These are phyloP conservation scores for Ceratocystis huliohia DNA, from an alignment of 2,329 filamentous ascomycete genomes.

Conservation along the genomic window DNA sequence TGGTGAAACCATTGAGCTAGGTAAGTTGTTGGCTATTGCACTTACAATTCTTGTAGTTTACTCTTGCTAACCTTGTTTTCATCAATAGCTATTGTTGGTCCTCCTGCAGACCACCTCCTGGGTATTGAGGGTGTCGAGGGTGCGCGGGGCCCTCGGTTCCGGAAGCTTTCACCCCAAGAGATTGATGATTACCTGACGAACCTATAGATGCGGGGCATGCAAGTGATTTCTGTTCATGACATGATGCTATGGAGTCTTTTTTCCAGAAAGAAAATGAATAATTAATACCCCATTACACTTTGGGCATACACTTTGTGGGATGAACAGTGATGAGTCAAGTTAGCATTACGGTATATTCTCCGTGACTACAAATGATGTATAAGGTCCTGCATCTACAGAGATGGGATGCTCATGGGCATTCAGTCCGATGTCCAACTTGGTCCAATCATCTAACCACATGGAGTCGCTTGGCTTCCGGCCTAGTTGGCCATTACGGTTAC, in stretches of 20 bases:
- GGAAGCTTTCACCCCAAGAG: slow-evolving; percentile 91
- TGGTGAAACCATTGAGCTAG: slow-evolving; percentile 95
- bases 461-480: slow-evolving; percentile 28
- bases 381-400: slow-evolving; percentile 36
- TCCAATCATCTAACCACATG: slow-evolving; percentile 28
- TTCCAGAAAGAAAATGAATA: slow-evolving; percentile 18
- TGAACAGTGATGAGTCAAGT: not conserved
- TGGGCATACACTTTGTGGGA: not conserved
- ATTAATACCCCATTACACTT: slow-evolving; percentile 15
- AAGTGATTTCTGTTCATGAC: slow-evolving; percentile 20
- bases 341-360: not conserved
- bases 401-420: slow-evolving; percentile 26
- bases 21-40: slow-evolving; percentile 37
- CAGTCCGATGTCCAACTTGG: slow-evolving; percentile 27
- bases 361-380: slow-evolving; percentile 37
- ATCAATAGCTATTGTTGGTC: slow-evolving; percentile 71
- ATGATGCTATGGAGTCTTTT: slow-evolving; percentile 21
- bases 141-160: slow-evolving; percentile 73
- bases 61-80: slow-evolving; percentile 24
- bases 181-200: slow-evolving; percentile 99
- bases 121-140: slow-evolving; percentile 83
- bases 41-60: not conserved
- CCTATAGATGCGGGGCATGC: slow-evolving; percentile 47
- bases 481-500: slow-evolving; percentile 47
- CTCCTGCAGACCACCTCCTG: slow-evolving; percentile 82